phyloP scores from a whole-genome alignment of 1,284 basidiomycete species.

The Moesziomyces antarcticus region DNA sequence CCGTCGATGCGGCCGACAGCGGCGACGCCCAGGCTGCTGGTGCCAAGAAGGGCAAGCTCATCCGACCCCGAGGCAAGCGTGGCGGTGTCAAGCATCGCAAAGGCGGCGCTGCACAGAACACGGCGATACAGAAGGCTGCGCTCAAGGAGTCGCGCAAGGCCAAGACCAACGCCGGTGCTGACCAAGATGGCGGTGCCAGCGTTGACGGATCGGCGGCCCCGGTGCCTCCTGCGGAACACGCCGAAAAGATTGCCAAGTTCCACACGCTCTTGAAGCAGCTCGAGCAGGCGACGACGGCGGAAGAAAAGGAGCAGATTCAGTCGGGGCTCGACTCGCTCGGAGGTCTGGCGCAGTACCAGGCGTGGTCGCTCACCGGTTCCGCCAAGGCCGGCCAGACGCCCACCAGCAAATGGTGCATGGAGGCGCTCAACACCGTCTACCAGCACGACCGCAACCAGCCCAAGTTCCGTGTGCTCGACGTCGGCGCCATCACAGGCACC shows the following conservation, averaged over 20 bases:
- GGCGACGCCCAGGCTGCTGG: neutral
- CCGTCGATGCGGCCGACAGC: neutral
- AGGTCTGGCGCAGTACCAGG: conserved; percentile 62
- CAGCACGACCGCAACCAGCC: conserved; percentile 32
- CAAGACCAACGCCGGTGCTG: conserved; percentile 6
- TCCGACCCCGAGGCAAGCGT: conserved; percentile 62
- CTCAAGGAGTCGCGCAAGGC: conserved; percentile 24
- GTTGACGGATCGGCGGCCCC: conserved; percentile 7
- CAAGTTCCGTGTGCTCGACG: conserved; percentile 67
- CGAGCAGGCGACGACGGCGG: conserved; percentile 49
- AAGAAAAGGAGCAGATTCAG: conserved; percentile 45
- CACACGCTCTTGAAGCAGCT: conserved; percentile 64
- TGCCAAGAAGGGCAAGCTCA: conserved; percentile 45
- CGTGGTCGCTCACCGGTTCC: conserved; percentile 52
- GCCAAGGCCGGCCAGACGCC: conserved; percentile 44
- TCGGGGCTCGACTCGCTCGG: conserved; percentile 52
- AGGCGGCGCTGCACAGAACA: conserved; percentile 4
- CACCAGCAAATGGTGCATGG: conserved; percentile 61
- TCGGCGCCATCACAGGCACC: conserved; percentile 69
- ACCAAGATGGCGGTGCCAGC: conserved; percentile 12
- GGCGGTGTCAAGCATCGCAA: conserved; percentile 62
- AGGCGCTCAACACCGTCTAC: conserved; percentile 46
- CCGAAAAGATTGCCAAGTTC: conserved; percentile 58
- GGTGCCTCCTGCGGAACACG: conserved; percentile 42
- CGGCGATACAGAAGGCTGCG: conserved; percentile 12